These are phyloP conservation scores for Bathelium albidoporum DNA, from an alignment of 495 filamentous ascomycete genomes.

Conservation along the genomic window DNA sequence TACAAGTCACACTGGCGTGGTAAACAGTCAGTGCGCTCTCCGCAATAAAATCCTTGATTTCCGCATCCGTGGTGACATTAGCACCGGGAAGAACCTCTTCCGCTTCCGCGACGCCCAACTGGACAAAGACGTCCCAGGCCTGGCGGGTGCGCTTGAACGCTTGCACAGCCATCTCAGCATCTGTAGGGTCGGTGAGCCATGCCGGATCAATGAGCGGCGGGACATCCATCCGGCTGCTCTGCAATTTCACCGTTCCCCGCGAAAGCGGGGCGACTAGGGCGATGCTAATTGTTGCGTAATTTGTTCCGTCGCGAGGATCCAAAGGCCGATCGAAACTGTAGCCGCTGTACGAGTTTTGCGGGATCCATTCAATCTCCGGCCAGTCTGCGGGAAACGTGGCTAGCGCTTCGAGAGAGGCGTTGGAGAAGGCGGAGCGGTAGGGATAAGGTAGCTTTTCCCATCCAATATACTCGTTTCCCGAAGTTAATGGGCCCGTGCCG, in stretches of 20 bases:
- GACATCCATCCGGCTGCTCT: slow-evolving; percentile 31
- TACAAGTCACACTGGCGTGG: slow-evolving; percentile 45
- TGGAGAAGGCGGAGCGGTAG: slow-evolving; percentile 7
- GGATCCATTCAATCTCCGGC: slow-evolving; percentile 47
- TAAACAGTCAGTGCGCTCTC: slow-evolving; percentile 35
- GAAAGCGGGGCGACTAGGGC: slow-evolving; percentile 39
- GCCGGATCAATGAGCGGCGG: slow-evolving; percentile 44
- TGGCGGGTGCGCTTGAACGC: slow-evolving; percentile 43
- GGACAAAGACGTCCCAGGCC: slow-evolving; percentile 31
- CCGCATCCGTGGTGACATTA: slow-evolving; percentile 37
- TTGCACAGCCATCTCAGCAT: slow-evolving; percentile 43
- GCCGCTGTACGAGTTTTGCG: slow-evolving; percentile 21
- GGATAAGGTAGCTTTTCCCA: slow-evolving; percentile 23
- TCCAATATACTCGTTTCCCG: slow-evolving; percentile 10
- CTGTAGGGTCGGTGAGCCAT: slow-evolving; percentile 42
- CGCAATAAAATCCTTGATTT: slow-evolving; percentile 41
- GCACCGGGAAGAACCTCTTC: slow-evolving; percentile 40
- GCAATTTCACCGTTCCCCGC: slow-evolving; percentile 45
- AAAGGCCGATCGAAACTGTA: not conserved
- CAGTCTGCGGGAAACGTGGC: slow-evolving; percentile 41
- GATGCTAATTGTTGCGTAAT: slow-evolving; percentile 34
- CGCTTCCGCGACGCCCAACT: slow-evolving; percentile 34
- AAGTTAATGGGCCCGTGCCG: slow-evolving; percentile 5
- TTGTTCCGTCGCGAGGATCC: slow-evolving; percentile 19
- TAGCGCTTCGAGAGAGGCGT: slow-evolving; percentile 25